These are phyloP conservation scores for Aspergillus egyptiacus DNA, from an alignment of 495 filamentous ascomycete species.

Conservation along the genomic window DNA sequence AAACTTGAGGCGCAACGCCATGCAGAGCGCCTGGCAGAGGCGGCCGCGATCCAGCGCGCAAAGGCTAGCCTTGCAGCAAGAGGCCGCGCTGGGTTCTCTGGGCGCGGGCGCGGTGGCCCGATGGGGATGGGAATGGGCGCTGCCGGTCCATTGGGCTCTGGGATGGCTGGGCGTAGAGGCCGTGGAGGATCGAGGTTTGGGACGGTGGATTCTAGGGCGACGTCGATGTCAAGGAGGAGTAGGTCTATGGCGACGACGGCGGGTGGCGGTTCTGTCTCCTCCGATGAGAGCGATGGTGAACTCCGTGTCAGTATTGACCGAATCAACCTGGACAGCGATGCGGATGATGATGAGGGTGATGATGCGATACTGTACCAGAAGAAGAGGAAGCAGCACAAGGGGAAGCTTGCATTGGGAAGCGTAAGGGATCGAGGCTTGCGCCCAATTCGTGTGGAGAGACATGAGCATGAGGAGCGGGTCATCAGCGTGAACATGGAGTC, in stretches of 20 bases:
- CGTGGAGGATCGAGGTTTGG: conserved; percentile 25
- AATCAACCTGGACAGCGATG: conserved; percentile 45
- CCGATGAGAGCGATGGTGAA: conserved; percentile 39
- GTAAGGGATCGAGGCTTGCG: conserved; percentile 28
- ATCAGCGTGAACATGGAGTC: conserved; percentile 49
- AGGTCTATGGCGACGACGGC: conserved; percentile 23
- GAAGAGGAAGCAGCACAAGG: conserved; percentile 34
- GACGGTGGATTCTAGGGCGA: conserved; percentile 22
- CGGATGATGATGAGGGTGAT: conserved; percentile 15
- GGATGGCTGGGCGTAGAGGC: conserved; percentile 22
- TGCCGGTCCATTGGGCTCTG: conserved; percentile 32
- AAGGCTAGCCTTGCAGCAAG: conserved; percentile 17
- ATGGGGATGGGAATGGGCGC: conserved; percentile 18
- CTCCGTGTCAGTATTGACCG: conserved; percentile 44
- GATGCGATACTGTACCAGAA: conserved; percentile 21
- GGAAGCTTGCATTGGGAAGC: conserved; percentile 3
- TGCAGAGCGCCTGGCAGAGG: conserved; percentile 41
- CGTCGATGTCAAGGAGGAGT: conserved; percentile 25
- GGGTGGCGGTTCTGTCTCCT: conserved; percentile 27
- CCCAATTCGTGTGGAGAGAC: conserved; percentile 45
- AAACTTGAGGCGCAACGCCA: conserved; percentile 42
- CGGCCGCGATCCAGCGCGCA: conserved; percentile 38
- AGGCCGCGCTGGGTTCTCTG: conserved; percentile 10
- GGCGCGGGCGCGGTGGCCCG: conserved; percentile 20
- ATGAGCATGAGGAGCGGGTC: conserved; percentile 46